These are phyloP conservation scores for Rutstroemia sp. DNA, from an alignment of 2,329 filamentous ascomycete genomes.

Conservation along the genomic window DNA sequence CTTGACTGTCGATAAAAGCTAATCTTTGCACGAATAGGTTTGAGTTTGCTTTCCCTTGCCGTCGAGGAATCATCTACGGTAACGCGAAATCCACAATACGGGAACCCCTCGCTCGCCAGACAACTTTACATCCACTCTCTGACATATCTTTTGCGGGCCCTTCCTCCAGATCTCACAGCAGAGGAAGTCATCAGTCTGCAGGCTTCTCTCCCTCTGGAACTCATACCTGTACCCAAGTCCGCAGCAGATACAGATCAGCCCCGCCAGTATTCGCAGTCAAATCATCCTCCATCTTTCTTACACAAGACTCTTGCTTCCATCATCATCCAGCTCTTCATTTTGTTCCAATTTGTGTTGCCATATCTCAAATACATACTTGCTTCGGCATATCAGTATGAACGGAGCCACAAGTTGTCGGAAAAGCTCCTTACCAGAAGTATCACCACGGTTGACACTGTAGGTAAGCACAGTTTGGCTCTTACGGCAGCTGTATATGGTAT, in stretches of 20 bases:
- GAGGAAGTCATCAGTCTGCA: conserved; percentile 47
- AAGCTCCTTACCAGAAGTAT: conserved; percentile 45
- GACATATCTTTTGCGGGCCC: conserved; percentile 54
- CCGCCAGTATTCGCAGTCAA: conserved; percentile 15
- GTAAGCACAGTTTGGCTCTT: conserved; percentile 43
- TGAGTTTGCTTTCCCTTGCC: conserved; percentile 39
- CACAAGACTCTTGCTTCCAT: conserved; percentile 49
- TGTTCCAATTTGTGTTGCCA: conserved; percentile 53
- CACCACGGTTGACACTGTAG: conserved; percentile 44
- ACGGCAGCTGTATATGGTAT: conserved; percentile 50
- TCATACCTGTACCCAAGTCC: conserved; percentile 20
- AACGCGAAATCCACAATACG: conserved; percentile 25
- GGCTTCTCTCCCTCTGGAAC: conserved; percentile 39
- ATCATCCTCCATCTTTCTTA: conserved; percentile 39
- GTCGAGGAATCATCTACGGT: conserved; percentile 36
- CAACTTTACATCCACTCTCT: conserved; percentile 58
- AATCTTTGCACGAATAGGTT: conserved; percentile 28
- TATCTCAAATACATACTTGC: conserved; percentile 49
- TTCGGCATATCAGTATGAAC: conserved; percentile 54
- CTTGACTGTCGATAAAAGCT: background rate
- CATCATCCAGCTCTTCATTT: conserved; percentile 51
- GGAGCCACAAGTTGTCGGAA: conserved; percentile 57
- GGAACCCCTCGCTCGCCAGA: conserved; percentile 42
- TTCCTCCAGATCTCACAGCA: conserved; percentile 48
- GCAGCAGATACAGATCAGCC: background rate